Conservation (phyloP, 2,329 filamentous ascomycete species). For the Dichotomopilus funicola region DNA sequence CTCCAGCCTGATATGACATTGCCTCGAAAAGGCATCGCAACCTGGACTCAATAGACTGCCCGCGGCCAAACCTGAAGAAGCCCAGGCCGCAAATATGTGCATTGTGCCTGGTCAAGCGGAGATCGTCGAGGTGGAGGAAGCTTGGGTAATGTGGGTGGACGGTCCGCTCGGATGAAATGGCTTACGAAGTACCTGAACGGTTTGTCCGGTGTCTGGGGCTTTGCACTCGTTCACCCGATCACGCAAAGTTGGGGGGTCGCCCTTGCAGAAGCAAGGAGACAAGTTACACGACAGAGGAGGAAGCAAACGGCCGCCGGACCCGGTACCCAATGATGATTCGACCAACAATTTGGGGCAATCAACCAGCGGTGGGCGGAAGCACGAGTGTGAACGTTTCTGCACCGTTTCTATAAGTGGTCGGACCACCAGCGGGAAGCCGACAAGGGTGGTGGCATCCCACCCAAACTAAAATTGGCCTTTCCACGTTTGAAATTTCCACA, state of each 20-base stretch:
- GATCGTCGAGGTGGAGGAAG: too few species aligned
- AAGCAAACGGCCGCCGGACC: constrained; percentile 10
- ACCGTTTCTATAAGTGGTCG: too few species aligned
- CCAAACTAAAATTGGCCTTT: constrained; percentile 6
- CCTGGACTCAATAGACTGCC: background rate
- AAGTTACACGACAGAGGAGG: background rate
- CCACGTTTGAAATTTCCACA: constrained; percentile 11
- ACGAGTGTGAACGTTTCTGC: too few species aligned
- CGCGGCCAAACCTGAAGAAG: constrained; percentile 1
- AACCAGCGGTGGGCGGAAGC: constrained; percentile 2
- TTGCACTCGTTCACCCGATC: background rate
- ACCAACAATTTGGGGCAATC: background rate
- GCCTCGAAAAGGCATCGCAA: background rate
- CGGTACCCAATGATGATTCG: background rate
- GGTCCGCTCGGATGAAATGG: too few species aligned
- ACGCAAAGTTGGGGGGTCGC: background rate
- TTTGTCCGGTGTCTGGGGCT: too few species aligned
- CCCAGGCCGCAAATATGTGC: constrained; percentile 10
- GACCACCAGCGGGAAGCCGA: too few species aligned
- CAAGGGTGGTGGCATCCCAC: background rate
- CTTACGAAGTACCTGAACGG: too few species aligned
- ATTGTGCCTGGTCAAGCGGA: too few species aligned
- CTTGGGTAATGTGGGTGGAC: too few species aligned
- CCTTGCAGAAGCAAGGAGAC: background rate
- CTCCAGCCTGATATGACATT: background rate